Evolutionary conservation across 768 basidiomycete genomes (phyloP), one percentile per base, ranked within the genome.

Genomic region (Tremella mesenterica): DNA sequence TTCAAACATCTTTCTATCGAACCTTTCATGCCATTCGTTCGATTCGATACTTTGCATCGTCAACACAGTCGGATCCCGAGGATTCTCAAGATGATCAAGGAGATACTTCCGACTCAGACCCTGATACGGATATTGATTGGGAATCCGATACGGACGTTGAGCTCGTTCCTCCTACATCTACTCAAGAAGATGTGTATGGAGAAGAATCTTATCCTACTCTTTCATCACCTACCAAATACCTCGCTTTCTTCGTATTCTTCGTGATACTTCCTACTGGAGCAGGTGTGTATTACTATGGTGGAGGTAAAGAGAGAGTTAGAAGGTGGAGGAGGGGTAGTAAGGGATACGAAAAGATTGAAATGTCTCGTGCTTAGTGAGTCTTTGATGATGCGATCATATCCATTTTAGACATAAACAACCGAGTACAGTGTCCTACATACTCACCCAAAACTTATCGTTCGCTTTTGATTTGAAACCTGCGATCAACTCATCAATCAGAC

Each of bases 181-280:
- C 38, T n/a, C n/a, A 41, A 56, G 61, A 69, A 45, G 61, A 48
- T 7, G 9, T 27, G 23, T 20, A 28, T 23, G 47, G 29, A 18
- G 14, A 54, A 8, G 52, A 53, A 29, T 45, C 44, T 18, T 58
- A 58, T 29, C 43, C 58, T 25, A 58, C 61, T 16, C 38, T 67
- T n/a, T 60, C 67, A 12, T 60, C 61, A 7, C 61, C 65, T 25
- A 46, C 30, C 21, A 65, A 63, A 27, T 70, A 63, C 59, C 49
- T 69, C 36, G 49, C 66, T 29, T 58, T 73, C 16, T 47, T 75
- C 27, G 52, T 81, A 28, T 67, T 81, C 53, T 54, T 85, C 44
- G 77, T 75, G 1, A 71, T 69, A n/a, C 26, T 79, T 23, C 71
- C 78, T 18, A 76, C 74, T 14, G 63, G 57, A 1, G 47, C 53